phyloP scores from a whole-genome alignment of 192 early-diverging fungal species.

The Mortierella antarctica region DNA sequence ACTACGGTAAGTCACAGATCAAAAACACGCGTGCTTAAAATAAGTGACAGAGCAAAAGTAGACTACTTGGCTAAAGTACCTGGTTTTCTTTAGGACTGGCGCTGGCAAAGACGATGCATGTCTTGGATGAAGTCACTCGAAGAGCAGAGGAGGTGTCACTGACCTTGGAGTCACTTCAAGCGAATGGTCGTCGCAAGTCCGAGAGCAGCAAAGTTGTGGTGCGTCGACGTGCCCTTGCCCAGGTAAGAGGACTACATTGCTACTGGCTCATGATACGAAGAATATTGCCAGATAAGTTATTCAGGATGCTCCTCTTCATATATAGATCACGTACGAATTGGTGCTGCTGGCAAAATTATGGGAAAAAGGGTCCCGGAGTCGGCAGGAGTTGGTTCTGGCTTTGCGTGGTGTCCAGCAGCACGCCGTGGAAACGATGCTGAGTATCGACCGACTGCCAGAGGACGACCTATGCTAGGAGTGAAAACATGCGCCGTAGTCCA shows the following conservation, averaged over 20 bases:
- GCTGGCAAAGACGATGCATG: constrained; percentile 54
- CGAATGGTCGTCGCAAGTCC: constrained; percentile 14
- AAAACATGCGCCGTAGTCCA: neutral
- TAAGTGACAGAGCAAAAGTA: neutral
- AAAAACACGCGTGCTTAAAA: neutral
- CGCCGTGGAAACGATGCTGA: constrained; percentile 12
- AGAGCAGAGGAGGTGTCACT: constrained; percentile 51
- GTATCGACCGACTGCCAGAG: neutral
- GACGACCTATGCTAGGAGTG: neutral
- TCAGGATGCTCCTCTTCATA: neutral
- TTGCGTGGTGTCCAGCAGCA: constrained; percentile 13
- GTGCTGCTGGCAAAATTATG: constrained; percentile 11
- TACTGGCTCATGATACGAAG: neutral
- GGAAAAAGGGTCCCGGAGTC: neutral
- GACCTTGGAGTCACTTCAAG: constrained; percentile 40
- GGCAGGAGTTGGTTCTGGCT: neutral
- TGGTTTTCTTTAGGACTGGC: constrained; percentile 43
- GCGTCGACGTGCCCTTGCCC: constrained; percentile 21
- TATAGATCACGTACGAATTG: constrained; percentile 23
- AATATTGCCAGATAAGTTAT: neutral
- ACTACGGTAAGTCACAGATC: constrained; percentile 52
- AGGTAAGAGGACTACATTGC: constrained; percentile 1
- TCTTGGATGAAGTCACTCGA: constrained; percentile 35
- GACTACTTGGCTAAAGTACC: neutral
- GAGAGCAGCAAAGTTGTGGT: constrained; percentile 29